Conservation (phyloP, 1,284 basidiomycete species). For the Apiotrichum akiyoshidainum region DNA sequence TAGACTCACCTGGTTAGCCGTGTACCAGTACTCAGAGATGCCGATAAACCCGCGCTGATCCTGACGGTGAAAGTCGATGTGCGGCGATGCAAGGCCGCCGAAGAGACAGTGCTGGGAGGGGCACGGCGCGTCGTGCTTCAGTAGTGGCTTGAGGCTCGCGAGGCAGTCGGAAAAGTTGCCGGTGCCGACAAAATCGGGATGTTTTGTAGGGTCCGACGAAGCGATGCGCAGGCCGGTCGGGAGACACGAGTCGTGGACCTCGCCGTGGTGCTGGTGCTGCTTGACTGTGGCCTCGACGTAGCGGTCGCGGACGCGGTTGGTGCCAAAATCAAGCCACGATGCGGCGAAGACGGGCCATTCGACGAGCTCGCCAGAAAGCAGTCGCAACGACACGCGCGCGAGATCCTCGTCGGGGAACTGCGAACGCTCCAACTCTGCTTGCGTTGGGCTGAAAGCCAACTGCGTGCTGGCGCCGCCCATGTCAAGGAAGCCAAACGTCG, state of each 20-base stretch:
- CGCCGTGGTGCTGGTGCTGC: not conserved
- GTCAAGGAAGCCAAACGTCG: constrained; percentile 96
- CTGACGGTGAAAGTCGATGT: constrained; percentile 83
- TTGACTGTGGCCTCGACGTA: constrained; percentile 71
- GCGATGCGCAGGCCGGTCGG: constrained; percentile 63
- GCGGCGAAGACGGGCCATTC: constrained; percentile 93
- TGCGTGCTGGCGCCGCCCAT: constrained; percentile 99
- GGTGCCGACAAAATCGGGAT: constrained; percentile 73
- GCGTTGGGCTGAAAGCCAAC: constrained; percentile 79
- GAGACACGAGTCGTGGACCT: constrained; percentile 80
- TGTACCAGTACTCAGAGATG: constrained; percentile 99
- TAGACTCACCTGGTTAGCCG: constrained; percentile 61
- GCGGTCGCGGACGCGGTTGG: constrained; percentile 89
- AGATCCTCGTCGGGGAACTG: constrained; percentile 58
- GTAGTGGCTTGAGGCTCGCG: constrained; percentile 65
- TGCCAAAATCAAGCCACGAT: constrained; percentile 97
- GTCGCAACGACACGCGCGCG: constrained; percentile 74
- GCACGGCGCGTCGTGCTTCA: constrained; percentile 84
- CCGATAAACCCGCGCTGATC: constrained; percentile 78
- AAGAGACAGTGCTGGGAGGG: constrained; percentile 86
- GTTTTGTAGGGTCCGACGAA: constrained; percentile 56
- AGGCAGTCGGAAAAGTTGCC: constrained; percentile 89
- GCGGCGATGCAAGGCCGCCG: constrained; percentile 82
- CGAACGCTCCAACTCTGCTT: constrained; percentile 57
- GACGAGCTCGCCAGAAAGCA: constrained; percentile 81